Base-by-base conservation (phyloP, 2,329 filamentous ascomycete genomes). In the Fusarium sp. region DNA sequence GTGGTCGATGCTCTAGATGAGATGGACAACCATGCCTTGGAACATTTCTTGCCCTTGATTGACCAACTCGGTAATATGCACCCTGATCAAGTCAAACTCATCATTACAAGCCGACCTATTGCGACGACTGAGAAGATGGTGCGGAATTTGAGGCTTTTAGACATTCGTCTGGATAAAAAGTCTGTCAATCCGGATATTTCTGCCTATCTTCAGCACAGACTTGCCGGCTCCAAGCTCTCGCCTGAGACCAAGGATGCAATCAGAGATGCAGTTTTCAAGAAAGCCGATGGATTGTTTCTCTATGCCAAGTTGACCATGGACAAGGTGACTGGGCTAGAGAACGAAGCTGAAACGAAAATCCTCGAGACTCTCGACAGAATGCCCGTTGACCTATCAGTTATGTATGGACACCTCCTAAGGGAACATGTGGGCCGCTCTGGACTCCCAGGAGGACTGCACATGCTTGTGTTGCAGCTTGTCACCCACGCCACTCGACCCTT, bases 1-100 rank as follows among this genome's bases (percentile, higher is more conserved):
- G 73, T 84, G 3, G 75, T 75, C 0, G 82, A 84, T 61, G 81
- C 81, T 1, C 72, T 84, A 4, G 83, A 85, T 58, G 82, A 85
- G 68, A 83, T 84, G 77, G 79, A 82, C 40, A 39, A 70, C 18
- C 77, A 72, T 0, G 70, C 80, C 18, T 17, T 54, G 6, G 36
- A 60, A 0, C 2, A 11, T 1, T 81, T 83, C 29, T 57, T 83
- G 4, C 45, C 74, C 5, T 50, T 66, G 4, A 68, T 84, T 1
- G 73, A 70, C 3, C 51, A 62, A 0, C 71, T 84, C 1, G 78
- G 76, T 0, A 58, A 71, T 8, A 74, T 71, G 67, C 66, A 58
- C 6, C 76, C 80, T 2, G 50, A 43, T 0, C 71, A 64, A 8
- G 70, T 82, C 60, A 84, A 83, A 59, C 62, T 84, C 0, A 29